phyloP scores from a whole-genome alignment of 1,284 basidiomycete species.

The Ceraceosorus guamensis region DNA sequence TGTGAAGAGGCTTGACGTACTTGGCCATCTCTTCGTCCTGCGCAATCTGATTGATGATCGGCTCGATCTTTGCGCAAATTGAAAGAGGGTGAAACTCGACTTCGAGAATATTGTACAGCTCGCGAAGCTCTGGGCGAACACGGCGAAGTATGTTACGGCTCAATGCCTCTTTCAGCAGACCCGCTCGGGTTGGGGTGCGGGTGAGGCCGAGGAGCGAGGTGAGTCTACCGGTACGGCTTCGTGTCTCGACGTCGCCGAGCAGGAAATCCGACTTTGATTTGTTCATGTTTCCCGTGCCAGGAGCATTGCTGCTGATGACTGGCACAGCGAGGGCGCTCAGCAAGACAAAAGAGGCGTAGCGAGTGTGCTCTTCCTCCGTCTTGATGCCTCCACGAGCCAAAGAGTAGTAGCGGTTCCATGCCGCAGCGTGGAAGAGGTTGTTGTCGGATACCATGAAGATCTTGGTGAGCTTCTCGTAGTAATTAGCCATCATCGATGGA shows the following conservation, averaged over 20 bases:
- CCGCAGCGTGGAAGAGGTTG: conserved; percentile 90
- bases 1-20: conserved; percentile 84
- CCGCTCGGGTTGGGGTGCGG: conserved; percentile 76
- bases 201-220: conserved; percentile 78
- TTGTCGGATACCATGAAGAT: conserved; percentile 83
- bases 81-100: conserved; percentile 90
- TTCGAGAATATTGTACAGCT: conserved; percentile 84
- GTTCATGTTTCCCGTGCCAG: conserved; percentile 56
- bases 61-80: conserved; percentile 74
- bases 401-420: conserved; percentile 74
- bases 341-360: conserved; percentile 83
- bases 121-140: conserved; percentile 69
- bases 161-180: conserved; percentile 58
- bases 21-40: conserved; percentile 43
- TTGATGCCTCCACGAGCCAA: conserved; percentile 39
- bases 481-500: conserved; percentile 96
- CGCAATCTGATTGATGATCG: conserved; percentile 59
- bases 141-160: conserved; percentile 74
- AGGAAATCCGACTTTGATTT: conserved; percentile 53
- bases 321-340: conserved; percentile 90
- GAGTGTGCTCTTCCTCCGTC: conserved; percentile 66
- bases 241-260: conserved; percentile 55
- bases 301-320: conserved; percentile 59
- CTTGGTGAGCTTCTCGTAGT: conserved; percentile 94
- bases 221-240: conserved; percentile 64